Conservation (phyloP, 352 stramenopile genomes). For the Phytophthora pini region DNA sequence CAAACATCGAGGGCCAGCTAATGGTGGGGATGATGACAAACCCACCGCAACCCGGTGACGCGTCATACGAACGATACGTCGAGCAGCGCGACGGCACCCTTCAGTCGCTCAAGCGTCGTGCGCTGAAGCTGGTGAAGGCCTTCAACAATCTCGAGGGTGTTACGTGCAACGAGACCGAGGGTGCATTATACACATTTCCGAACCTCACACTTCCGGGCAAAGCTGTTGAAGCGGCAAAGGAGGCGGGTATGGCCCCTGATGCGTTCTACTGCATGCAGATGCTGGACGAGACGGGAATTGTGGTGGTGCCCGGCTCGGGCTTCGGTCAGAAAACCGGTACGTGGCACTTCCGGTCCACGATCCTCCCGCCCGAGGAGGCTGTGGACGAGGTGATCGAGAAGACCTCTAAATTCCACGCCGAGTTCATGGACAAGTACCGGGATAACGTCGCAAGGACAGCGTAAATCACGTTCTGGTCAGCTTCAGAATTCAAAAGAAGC, state of each 20-base stretch:
- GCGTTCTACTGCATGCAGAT: conserved; percentile 98
- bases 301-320: conserved; percentile 97
- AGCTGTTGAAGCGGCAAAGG: conserved; percentile 83
- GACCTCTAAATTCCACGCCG: conserved; percentile 95
- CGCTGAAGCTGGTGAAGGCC: conserved; percentile 92
- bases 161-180: conserved; percentile 96
- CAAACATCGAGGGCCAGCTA: conserved; percentile 97
- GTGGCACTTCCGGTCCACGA: conserved; percentile 99
- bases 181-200: conserved; percentile 99
- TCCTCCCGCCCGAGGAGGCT: conserved; percentile 96
- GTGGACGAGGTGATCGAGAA: conserved; percentile 95
- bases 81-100: conserved; percentile 94
- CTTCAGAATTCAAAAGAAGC: background rate
- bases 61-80: conserved; percentile 90
- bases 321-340: conserved; percentile 97
- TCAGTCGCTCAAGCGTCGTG: conserved; percentile 93
- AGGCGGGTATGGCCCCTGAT: conserved; percentile 90
- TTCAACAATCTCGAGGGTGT: conserved; percentile 97
- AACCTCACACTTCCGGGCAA: conserved; percentile 91
- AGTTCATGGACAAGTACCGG: conserved; percentile 96
- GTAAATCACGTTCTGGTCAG: background rate
- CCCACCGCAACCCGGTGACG: conserved; percentile 90
- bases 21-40: conserved; percentile 99
- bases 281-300: conserved; percentile 97
- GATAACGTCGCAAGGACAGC: conserved; percentile 29